Percentiles rank a stretch among this genome's conserved stretches.
Conservation (phyloP, 1,139 yeast genomes). For the Maudiozyma humilis region DNA sequence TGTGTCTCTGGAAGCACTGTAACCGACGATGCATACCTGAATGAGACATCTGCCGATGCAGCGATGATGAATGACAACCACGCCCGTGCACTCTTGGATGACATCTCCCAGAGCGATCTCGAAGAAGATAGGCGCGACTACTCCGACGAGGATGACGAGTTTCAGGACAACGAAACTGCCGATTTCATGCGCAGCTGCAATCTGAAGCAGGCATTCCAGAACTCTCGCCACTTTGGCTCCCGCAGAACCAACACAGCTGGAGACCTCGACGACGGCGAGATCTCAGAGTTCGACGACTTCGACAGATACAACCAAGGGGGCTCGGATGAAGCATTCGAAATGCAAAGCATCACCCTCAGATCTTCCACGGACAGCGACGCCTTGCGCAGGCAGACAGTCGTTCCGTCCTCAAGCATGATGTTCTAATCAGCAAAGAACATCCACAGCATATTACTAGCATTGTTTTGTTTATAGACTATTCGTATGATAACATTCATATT, state of each 20-base stretch:
- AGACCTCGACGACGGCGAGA: neutral
- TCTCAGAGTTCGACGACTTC: neutral
- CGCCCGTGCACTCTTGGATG: neutral
- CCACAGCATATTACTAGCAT: neutral
- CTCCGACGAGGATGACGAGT: neutral
- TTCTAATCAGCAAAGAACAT: conserved; percentile 9
- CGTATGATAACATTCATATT: neutral
- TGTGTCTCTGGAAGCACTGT: conserved; percentile 20
- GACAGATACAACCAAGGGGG: neutral
- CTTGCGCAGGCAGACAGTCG: conserved; percentile 14
- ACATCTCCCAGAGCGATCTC: conserved; percentile 1
- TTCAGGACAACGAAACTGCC: neutral
- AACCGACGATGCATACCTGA: neutral
- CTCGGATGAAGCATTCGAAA: conserved; percentile 16
- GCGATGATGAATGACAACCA: conserved; percentile 1
- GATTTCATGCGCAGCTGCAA: conserved; percentile 4
- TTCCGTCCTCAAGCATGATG: conserved; percentile 25
- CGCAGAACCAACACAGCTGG: neutral
- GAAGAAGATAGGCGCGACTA: conserved; percentile 1
- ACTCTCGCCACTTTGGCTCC: neutral
- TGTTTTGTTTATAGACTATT: neutral
- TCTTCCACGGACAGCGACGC: conserved; percentile 16
- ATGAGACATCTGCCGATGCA: neutral
- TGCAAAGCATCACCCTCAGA: conserved; percentile 19
- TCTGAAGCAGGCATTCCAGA: conserved; percentile 1